Conservation (phyloP, 176 grass and related monocot species). For the Oryza officinalis region DNA sequence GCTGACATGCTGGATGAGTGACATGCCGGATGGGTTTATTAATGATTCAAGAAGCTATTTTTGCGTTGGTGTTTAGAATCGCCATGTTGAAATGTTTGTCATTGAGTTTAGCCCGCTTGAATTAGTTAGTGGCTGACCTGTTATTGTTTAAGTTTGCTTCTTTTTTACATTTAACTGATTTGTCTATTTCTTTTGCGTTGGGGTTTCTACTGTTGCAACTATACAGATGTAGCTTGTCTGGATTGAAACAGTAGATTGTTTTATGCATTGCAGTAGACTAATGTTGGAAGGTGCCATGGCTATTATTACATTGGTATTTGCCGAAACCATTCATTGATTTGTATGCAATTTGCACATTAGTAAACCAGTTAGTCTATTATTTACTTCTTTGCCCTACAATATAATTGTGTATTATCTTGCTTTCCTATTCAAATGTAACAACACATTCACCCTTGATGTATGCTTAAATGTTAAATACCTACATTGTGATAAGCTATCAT, state of each 20-base stretch:
- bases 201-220: background rate
- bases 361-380: background rate
- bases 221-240: background rate
- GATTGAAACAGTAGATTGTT: background rate
- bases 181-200: background rate
- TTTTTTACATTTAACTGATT: background rate
- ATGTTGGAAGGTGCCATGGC: background rate
- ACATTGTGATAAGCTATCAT: slow-evolving; percentile 5
- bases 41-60: background rate
- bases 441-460: background rate
- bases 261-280: background rate
- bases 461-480: background rate
- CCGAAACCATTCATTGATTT: background rate
- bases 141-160: background rate
- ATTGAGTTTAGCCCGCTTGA: background rate
- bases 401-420: background rate
- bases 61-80: background rate
- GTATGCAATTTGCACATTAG: background rate
- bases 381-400: background rate
- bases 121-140: background rate
- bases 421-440: background rate
- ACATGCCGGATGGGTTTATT: background rate
- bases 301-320: slow-evolving; percentile 3
- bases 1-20: background rate
- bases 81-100: background rate